A percentile compares a stretch with the other conserved stretches of the same genome.
phyloP scores from a whole-genome alignment of 805 yeast species.

The Blastobotrys mokoenaii region DNA sequence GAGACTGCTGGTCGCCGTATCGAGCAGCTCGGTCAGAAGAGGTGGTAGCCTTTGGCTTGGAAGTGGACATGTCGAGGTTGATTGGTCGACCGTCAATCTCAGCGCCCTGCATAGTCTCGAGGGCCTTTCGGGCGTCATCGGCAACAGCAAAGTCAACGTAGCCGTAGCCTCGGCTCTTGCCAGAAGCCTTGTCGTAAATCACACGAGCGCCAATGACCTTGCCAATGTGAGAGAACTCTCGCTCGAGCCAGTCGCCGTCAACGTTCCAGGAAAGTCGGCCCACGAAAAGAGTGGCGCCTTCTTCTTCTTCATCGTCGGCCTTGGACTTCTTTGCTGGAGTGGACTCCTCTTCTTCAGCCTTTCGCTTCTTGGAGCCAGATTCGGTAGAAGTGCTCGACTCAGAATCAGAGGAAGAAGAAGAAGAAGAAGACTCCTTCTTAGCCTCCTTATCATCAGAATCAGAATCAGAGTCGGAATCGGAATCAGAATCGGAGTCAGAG shows the following conservation, averaged over 20 bases:
- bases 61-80: slow-evolving; percentile 84
- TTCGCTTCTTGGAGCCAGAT: slow-evolving; percentile 23
- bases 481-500: slow-evolving; percentile 23
- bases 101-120: slow-evolving; percentile 76
- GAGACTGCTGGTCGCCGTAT: slow-evolving; percentile 84
- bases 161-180: slow-evolving; percentile 88
- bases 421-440: slow-evolving; percentile 20
- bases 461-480: slow-evolving; percentile 25
- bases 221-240: slow-evolving; percentile 73
- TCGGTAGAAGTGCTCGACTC: slow-evolving; percentile 19
- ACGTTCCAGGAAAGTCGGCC: slow-evolving; percentile 97
- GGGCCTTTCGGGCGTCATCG: slow-evolving; percentile 77
- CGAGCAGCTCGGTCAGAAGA: slow-evolving; percentile 71
- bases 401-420: slow-evolving; percentile 24
- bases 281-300: slow-evolving; percentile 81
- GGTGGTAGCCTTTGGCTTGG: slow-evolving; percentile 55
- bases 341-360: slow-evolving; percentile 33
- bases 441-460: too few species aligned
- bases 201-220: slow-evolving; percentile 88
- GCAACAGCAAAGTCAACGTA: slow-evolving; percentile 87
- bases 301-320: too few species aligned
- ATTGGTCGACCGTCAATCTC: slow-evolving; percentile 97
- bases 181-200: slow-evolving; percentile 84
- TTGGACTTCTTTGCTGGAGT: slow-evolving; percentile 48
- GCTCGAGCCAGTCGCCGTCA: slow-evolving; percentile 88